Evolutionary conservation across 192 early-diverging fungal species (phyloP).

Genomic region (Cladochytrium replicatum): DNA sequence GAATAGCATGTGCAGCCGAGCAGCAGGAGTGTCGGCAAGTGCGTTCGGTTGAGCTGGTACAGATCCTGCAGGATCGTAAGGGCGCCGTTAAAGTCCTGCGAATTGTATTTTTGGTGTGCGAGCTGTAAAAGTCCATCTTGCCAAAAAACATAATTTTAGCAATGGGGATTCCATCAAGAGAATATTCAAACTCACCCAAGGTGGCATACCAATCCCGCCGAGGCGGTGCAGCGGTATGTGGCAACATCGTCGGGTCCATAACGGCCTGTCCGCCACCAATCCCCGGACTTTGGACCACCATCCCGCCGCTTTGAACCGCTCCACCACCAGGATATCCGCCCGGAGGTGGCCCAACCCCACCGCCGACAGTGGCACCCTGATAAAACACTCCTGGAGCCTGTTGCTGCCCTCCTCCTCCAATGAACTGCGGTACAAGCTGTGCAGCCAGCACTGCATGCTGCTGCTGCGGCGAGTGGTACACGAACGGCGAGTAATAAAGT

Average conservation of each 20-base stretch:
- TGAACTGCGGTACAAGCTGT: no score
- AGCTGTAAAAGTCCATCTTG: constrained; percentile 7
- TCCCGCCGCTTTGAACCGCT: background rate
- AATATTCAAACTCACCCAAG: background rate
- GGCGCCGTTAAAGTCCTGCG: constrained; percentile 20
- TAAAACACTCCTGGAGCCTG: no score
- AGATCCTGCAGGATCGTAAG: constrained; percentile 27
- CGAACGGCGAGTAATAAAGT: constrained; percentile 11
- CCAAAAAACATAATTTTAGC: no score
- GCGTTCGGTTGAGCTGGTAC: constrained; percentile 20
- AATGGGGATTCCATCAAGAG: no score
- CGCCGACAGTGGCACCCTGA: background rate
- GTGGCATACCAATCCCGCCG: background rate
- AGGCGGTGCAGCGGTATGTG: constrained; percentile 2
- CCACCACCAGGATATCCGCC: constrained; percentile 16
- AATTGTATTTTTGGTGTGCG: constrained; percentile 35
- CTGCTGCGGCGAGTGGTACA: constrained; percentile 15
- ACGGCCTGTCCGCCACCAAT: background rate
- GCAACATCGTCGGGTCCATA: background rate
- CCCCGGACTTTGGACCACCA: background rate
- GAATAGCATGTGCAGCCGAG: constrained; percentile 84
- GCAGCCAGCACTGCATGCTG: constrained; percentile 4
- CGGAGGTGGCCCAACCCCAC: background rate
- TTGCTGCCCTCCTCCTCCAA: no score
- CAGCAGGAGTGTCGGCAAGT: constrained; percentile 75